Evolutionary conservation across 1,139 yeast species (phyloP).

Genomic region (Debaryomyces singareniensis): DNA sequence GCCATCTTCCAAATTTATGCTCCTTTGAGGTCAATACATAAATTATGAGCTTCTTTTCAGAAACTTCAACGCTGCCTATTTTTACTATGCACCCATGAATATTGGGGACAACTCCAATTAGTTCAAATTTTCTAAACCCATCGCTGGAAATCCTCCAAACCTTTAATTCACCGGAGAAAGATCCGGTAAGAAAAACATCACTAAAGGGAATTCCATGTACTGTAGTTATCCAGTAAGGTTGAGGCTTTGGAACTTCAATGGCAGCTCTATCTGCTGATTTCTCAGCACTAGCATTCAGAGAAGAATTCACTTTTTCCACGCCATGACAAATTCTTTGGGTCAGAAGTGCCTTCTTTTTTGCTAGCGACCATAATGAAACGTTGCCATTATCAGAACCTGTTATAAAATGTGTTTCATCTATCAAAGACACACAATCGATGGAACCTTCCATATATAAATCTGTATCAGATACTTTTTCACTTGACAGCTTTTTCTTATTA

Average conservation of each 20-base stretch:
- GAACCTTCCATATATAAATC: slow-evolving; percentile 71
- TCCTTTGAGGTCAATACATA: slow-evolving; percentile 74
- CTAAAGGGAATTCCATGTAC: slow-evolving; percentile 84
- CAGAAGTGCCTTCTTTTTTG: slow-evolving; percentile 81
- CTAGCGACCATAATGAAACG: slow-evolving; percentile 78
- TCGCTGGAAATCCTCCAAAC: slow-evolving; percentile 68
- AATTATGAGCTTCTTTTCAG: slow-evolving; percentile 46
- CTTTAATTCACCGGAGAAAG: slow-evolving; percentile 72
- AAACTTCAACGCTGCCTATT: slow-evolving; percentile 58
- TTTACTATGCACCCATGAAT: slow-evolving; percentile 70
- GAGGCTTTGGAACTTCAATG: slow-evolving; percentile 56
- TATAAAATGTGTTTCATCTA: slow-evolving; percentile 86
- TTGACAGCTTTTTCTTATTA: slow-evolving; percentile 28
- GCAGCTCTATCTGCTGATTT: slow-evolving; percentile 29
- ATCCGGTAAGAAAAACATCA: slow-evolving; percentile 80
- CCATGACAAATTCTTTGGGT: slow-evolving; percentile 77
- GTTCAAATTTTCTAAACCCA: slow-evolving; percentile 53
- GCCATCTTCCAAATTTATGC: slow-evolving; percentile 86
- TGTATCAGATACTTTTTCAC: slow-evolving; percentile 23
- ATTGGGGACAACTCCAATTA: slow-evolving; percentile 48
- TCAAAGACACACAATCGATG: slow-evolving; percentile 84
- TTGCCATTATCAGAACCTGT: slow-evolving; percentile 96
- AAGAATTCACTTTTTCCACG: slow-evolving; percentile 43
- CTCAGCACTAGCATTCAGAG: slow-evolving; percentile 67
- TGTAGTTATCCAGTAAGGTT: slow-evolving; percentile 84